A percentile compares a stretch with the other conserved stretches of the same genome.
These are phyloP conservation scores for Aquilaria malaccensis DNA, from an alignment of 345 rosid species.

Conservation along the genomic window DNA sequence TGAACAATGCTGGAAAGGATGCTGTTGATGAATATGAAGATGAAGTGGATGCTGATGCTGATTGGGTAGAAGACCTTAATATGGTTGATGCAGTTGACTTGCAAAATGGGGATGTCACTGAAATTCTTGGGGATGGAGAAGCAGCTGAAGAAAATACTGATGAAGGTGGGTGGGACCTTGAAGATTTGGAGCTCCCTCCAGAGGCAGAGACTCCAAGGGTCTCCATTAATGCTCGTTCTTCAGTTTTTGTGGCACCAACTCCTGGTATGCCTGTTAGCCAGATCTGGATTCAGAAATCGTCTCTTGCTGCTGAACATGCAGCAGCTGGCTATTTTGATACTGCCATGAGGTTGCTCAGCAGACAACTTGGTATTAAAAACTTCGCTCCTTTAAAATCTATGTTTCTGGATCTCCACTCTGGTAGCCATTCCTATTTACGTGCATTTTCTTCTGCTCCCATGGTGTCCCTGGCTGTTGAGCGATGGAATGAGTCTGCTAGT, in stretches of 20 bases:
- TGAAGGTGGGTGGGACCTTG: constrained; percentile 92
- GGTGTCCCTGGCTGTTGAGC: constrained; percentile 66
- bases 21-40: constrained; percentile 57
- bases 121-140: constrained; percentile 59
- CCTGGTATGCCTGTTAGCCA: constrained; percentile 86
- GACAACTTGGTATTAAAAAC: constrained; percentile 85
- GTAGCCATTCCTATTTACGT: constrained; percentile 73
- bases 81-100: constrained; percentile 56
- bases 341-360: constrained; percentile 75
- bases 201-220: constrained; percentile 72
- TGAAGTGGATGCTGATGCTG: constrained; percentile 61
- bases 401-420: constrained; percentile 65
- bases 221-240: constrained; percentile 46
- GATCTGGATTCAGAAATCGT: constrained; percentile 78
- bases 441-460: constrained; percentile 75
- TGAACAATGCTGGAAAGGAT: constrained; percentile 47
- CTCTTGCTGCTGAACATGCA: constrained; percentile 87
- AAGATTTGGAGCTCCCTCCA: constrained; percentile 77
- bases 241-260: constrained; percentile 73
- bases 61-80: constrained; percentile 85
- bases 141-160: constrained; percentile 55
- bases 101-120: constrained; percentile 53
- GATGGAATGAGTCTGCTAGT: constrained; percentile 66
- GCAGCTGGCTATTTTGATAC: constrained; percentile 90
- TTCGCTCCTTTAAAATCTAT: constrained; percentile 59